Percentiles rank a stretch among this genome's conserved stretches.
phyloP scores from a whole-genome alignment of 2,329 filamentous ascomycete species.

The Fusarium hainanense region DNA sequence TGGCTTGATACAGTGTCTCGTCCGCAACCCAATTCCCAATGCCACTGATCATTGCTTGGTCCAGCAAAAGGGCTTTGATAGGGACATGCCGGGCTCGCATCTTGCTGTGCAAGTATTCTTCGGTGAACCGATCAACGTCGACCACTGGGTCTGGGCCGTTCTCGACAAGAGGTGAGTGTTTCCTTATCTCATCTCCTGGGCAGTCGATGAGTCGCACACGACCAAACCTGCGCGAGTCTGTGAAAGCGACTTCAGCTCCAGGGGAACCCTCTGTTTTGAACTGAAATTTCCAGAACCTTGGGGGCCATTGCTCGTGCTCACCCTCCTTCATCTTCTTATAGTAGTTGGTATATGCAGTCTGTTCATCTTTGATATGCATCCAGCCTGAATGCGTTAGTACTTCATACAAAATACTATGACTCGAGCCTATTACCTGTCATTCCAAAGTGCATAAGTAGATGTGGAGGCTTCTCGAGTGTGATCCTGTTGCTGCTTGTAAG shows the following conservation, averaged over 20 bases:
- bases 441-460: conserved; percentile 90
- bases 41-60: conserved; percentile 89
- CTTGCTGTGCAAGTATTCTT: conserved; percentile 77
- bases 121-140: conserved; percentile 80
- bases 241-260: conserved; percentile 76
- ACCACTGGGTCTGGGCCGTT: conserved; percentile 94
- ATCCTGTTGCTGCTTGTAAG: conserved; percentile 51
- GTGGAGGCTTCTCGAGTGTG: conserved; percentile 77
- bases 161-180: conserved; percentile 82
- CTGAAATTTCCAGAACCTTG: conserved; percentile 88
- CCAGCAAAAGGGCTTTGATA: conserved; percentile 87
- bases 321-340: conserved; percentile 76
- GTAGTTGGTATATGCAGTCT: conserved; percentile 82
- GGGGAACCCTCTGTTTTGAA: conserved; percentile 70
- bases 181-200: conserved; percentile 78
- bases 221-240: conserved; percentile 82
- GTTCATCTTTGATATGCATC: conserved; percentile 85
- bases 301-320: conserved; percentile 79
- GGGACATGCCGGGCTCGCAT: conserved; percentile 83
- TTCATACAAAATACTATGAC: not conserved
- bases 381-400: conserved; percentile 65
- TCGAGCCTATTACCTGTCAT: conserved; percentile 64
- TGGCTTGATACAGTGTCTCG: conserved; percentile 90
- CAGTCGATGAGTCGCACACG: conserved; percentile 87
- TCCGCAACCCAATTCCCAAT: conserved; percentile 98